These are phyloP conservation scores for Salix brachista DNA, from an alignment of 345 rosid genomes.

Conservation along the genomic window DNA sequence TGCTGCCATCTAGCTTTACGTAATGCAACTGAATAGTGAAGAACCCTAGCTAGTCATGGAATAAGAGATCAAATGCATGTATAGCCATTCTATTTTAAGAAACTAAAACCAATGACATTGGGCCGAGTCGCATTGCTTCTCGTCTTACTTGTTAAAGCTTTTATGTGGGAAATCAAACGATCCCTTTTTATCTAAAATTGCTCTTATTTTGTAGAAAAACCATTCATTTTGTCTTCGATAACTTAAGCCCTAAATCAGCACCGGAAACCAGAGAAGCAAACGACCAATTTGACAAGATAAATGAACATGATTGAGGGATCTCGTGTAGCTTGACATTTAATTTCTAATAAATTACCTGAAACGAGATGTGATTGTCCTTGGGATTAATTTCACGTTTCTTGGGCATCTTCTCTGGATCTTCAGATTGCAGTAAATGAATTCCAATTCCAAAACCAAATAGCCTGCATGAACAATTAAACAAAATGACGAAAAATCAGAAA, in stretches of 20 bases:
- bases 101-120: background rate
- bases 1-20: background rate
- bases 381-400: slow-evolving; percentile 33
- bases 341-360: slow-evolving; percentile 25
- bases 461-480: slow-evolving; percentile 13
- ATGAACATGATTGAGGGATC: background rate
- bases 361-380: slow-evolving; percentile 43
- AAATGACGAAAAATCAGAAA: background rate
- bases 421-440: slow-evolving; percentile 30
- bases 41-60: background rate
- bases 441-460: slow-evolving; percentile 37
- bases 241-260: background rate
- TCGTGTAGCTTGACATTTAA: background rate
- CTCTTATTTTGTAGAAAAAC: background rate
- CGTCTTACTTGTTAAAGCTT: too few relatives aligned
- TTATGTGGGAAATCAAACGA: background rate
- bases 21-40: background rate
- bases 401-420: slow-evolving; percentile 14
- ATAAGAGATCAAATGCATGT: too few relatives aligned
- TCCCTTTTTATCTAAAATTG: too few relatives aligned
- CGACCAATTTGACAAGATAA: too few relatives aligned
- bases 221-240: background rate
- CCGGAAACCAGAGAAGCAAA: background rate
- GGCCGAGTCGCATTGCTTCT: background rate
- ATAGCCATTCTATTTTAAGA: too few relatives aligned